Base-by-base conservation (phyloP, 371 early-diverging fungal species). In the Synchytrium microbalum region DNA sequence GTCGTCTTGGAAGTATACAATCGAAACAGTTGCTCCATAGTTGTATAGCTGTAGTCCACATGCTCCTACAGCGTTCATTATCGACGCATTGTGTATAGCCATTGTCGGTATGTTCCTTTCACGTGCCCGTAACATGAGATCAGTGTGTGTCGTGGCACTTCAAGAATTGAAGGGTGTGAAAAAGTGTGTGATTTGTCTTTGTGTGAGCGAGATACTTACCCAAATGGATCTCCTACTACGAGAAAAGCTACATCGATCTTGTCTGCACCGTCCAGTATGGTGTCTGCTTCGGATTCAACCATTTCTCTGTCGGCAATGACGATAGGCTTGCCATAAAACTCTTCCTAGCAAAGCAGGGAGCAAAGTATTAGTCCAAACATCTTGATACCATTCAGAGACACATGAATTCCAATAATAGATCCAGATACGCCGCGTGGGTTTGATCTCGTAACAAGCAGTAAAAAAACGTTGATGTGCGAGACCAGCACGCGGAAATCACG, bases 91-190 rank as follows among this genome's bases (percentile, higher is more conserved):
- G 79, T 99, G 99, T 61, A 99, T 91, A 24, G 90, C 84, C 58
- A 87, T 82, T 29, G 94, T 92, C 14, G 86, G 83, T 67, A 99
- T 92, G 30, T 74, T 71, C 55, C 86, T 80, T 69, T 98, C 93
- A 67, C 87, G 86, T 5, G 98, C 99, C 28, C 99, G 91, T 62
- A 96, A 79, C 16, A 96, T 88, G 24, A 99, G 83, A 74, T 99
- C 99, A 1, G 96, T 91, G 76, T 99, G 99, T 0, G 99, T 99
- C 2, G 99, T 99, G 19, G 99, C 99, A 38, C 96, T 91, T 66
- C 64, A 57, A 2, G 27, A 59, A 16, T 58, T 10, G 23, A 2
- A 19, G 3, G 46, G 54, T 16, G 38, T 13, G 30, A 3, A 56
- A 46, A 2, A 26, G 54, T 30, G 23, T 30, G 56, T 8, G 13